Evolutionary conservation across 495 filamentous ascomycete species (phyloP), one percentile per base, ranked within the genome.

Genomic region (Schizothecium vesticola): DNA sequence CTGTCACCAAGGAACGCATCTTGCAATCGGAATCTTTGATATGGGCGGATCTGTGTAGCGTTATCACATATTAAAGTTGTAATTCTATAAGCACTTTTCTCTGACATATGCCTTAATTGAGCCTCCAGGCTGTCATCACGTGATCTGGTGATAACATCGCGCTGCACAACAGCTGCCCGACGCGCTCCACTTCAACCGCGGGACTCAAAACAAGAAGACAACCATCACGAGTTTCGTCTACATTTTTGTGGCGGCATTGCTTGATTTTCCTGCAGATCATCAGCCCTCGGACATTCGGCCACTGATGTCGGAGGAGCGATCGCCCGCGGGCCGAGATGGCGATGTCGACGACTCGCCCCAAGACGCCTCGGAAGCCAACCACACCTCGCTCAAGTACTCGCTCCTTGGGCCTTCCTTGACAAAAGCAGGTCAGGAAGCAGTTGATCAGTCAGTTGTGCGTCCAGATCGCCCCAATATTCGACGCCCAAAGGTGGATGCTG

Each of bases 381-480:
- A 81, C 69, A 75, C 81, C 9, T 85, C 82, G 12, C 77, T 87
- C 26, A 87, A 86, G 65, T 86, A 89, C 70, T 85, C 84, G 59
- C 84, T 99, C 2, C 84, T 98, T n/a, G 95, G 95, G 1, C 95
- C 95, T 0, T 97, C 94, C 7, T 80, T 99, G 66, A 94, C 92
- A 26, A 99, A 99, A 79, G 91, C 94, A 28, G 95, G 95, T 1
- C 95, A 98, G 74, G 93, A 97, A 72, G 81, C 85, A 23, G 95
- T 98, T n/a, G 91, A 98, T 75, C 95, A 98, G 83, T 84, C 86
- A 64, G 36, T 66, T 29, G 22, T 22, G 24, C 55, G 23, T 43
- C 21, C 26, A 22, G 6, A 12, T 1, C n/a, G 7, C 13, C 11
- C 22, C 33, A n/a, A n/a, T 12, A 36, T 10, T 24, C 21, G 16